Evolutionary conservation across 495 filamentous ascomycete genomes (phyloP), one percentile per base, ranked within the genome.

Genomic region (Cenococcum geophilum): DNA sequence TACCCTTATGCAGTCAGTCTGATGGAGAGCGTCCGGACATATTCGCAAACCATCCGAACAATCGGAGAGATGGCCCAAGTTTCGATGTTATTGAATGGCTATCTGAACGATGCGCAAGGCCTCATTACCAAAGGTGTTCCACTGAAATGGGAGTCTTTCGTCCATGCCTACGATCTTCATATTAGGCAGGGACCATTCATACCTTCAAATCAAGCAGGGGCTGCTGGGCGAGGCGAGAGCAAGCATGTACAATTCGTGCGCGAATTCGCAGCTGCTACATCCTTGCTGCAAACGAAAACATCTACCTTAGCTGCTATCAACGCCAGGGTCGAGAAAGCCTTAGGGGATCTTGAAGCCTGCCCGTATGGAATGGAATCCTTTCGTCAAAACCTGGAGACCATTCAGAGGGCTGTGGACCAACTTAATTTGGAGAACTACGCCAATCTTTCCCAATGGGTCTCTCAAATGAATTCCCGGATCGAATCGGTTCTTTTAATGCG

Each of bases 1-100:
- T 99, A 99, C 69, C 93, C 93, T 1, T 97, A 92, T 70, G 93
- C 93, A 20, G 91, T 97, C 59, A 97, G 91, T 68, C 74, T 99
- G 67, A 99, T 99, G 92, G 93, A 99, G 75, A 96, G 88, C 68
- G 88, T 96, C 10, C 83, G 91, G 51, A 97, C 90, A 0, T 85
- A 92, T 68, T 79, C 88, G 3, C 93, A 99, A 74, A 96, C 90
- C 0, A 87, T 81, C 59, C 85, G 88, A 21, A 82, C 84, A 54
- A 95, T 99, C 59, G 73, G 78, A 20, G 83, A 87, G 37, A 91
- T 97, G 87, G 79, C 84, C 6, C 88, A 92, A 62, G 90, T 95
- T 34, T 82, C 89, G 1, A 86, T 95, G 40, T 76, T 99, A 4
- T 78, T 99, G 16, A 89, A 86, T 66, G 91, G 93, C 27, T 95